Evolutionary conservation across 2,329 filamentous ascomycete species (phyloP), one percentile per base, ranked within the genome.

Genomic region (Alternaria burnsii): DNA sequence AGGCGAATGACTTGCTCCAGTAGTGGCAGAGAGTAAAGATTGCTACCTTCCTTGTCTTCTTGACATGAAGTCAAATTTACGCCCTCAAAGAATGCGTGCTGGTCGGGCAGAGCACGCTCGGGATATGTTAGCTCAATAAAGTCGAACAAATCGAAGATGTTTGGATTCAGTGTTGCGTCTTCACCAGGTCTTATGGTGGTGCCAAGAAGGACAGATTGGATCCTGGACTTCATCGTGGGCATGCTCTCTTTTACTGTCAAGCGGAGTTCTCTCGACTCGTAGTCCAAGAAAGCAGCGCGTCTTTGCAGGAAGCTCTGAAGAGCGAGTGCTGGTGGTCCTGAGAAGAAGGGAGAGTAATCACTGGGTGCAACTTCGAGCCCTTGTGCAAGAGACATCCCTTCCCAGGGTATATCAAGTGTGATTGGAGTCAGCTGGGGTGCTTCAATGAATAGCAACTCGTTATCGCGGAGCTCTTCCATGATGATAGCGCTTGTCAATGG

Each of bases 91-190:
- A 86, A 86, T 41, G 82, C 79, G 20, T 91, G 80, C 5, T 82
- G 76, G 3, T 88, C 87, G 3, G 85, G 77, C 2, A 84, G 73
- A 43, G 80, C 71, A 12, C 78, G 73, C 58, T 78, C 76, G 1
- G 80, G 78, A 40, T 89, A 82, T 48, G 87, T 84, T 11, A 90
- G 78, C 62, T 91, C 89, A 75, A 95, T 86, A 71, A 98, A 98
- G 79, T 99, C 95, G 71, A 97, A 95, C 22, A 98, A 85, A 66
- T 97, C 93, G 72, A 98, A 97, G 7, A 98, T 86, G 4, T 91
- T 93, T 1, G 90, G 86, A 59, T 93, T 91, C 28, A 83, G 81
- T 38, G 91, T 82, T 5, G 88, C 82, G 55, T 91, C 87, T 48
- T 90, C 89, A 59, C 87, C 87, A 14, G 90, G 86, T 18, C 88